phyloP scores from a whole-genome alignment of 257 asterid genomes.

The Penstemon davidsonii region DNA sequence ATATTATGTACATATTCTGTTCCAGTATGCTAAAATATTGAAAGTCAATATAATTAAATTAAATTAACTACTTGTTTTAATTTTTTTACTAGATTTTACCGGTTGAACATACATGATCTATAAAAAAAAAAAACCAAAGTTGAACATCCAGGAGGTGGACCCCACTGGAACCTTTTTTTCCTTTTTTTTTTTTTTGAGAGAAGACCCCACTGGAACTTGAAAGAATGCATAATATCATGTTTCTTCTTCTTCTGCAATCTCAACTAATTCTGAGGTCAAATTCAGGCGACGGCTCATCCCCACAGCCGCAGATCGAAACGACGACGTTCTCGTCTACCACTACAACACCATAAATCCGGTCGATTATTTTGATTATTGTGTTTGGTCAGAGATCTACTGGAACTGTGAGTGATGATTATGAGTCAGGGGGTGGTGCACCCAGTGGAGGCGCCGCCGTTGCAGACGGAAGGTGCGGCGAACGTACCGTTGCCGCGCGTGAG shows the following conservation, averaged over 20 bases:
- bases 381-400: slow-evolving; percentile 22
- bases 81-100: no score
- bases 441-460: slow-evolving; percentile 88
- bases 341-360: background rate
- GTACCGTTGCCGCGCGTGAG: slow-evolving; percentile 70
- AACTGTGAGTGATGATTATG: slow-evolving; percentile 54
- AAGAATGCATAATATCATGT: no score
- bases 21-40: no score
- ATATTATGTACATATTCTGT: no score
- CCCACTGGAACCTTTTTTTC: no score
- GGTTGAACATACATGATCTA: no score
- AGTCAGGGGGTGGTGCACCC: slow-evolving; percentile 95
- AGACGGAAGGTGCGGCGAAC: slow-evolving; percentile 81
- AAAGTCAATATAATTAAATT: no score
- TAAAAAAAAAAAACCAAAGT: no score
- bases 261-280: slow-evolving; percentile 1
- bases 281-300: slow-evolving; percentile 29
- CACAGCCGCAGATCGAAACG: slow-evolving; percentile 30
- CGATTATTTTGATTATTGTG: background rate
- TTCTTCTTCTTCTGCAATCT: slow-evolving; percentile 15
- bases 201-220: no score
- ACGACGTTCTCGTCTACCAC: background rate
- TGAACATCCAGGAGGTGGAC: no score
- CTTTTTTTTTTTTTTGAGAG: no score
- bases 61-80: no score